Evolutionary conservation across 2,329 filamentous ascomycete species (phyloP).

Genomic region (Xylariaceae sp.): DNA sequence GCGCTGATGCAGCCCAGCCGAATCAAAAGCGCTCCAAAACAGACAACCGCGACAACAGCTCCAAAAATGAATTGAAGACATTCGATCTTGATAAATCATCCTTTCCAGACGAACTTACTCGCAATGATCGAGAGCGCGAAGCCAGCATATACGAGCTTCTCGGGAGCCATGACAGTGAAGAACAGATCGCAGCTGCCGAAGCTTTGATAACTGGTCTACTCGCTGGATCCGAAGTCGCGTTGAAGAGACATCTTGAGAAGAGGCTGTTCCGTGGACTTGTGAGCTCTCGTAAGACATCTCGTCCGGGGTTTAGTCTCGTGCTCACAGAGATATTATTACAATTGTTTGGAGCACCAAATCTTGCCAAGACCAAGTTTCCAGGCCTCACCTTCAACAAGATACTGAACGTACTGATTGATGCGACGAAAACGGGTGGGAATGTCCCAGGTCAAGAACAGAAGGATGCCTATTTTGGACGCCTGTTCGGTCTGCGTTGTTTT

Average conservation of each 20-base stretch:
- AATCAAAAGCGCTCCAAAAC: slow-evolving; percentile 36
- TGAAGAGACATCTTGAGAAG: slow-evolving; percentile 58
- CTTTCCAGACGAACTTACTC: slow-evolving; percentile 50
- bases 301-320: slow-evolving; percentile 85
- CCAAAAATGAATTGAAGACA: slow-evolving; percentile 12
- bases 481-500: slow-evolving; percentile 85
- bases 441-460: slow-evolving; percentile 70
- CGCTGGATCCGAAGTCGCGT: slow-evolving; percentile 47
- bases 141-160: slow-evolving; percentile 58
- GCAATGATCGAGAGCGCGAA: slow-evolving; percentile 55
- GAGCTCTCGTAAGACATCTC: slow-evolving; percentile 82
- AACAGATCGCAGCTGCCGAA: slow-evolving; percentile 56
- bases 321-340: slow-evolving; percentile 76
- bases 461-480: slow-evolving; percentile 77
- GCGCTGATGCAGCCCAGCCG: slow-evolving; percentile 25
- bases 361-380: slow-evolving; percentile 45
- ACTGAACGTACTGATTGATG: slow-evolving; percentile 50
- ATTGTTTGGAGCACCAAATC: slow-evolving; percentile 53
- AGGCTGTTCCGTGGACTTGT: slow-evolving; percentile 83
- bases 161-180: slow-evolving; percentile 53
- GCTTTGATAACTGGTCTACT: slow-evolving; percentile 55
- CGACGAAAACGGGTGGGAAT: slow-evolving; percentile 51
- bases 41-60: slow-evolving; percentile 22
- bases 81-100: slow-evolving; percentile 37
- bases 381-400: slow-evolving; percentile 54